phyloP scores from a whole-genome alignment of 192 early-diverging fungal species.

The Backusella luteola region DNA sequence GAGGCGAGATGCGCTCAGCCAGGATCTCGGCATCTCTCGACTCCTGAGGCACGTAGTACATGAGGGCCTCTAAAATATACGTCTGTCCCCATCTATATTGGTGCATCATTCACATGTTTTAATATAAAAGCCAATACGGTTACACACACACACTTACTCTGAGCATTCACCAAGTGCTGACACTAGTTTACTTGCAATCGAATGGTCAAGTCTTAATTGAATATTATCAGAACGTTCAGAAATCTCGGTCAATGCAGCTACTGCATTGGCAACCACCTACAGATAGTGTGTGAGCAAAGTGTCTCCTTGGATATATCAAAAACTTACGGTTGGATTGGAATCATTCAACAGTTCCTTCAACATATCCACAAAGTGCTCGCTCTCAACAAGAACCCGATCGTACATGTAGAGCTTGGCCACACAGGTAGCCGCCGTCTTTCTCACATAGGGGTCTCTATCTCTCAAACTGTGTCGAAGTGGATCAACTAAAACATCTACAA shows the following conservation, averaged over 20 bases:
- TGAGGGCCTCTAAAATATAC: constrained; percentile 90
- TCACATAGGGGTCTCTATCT: constrained; percentile 95
- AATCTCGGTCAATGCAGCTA: constrained; percentile 92
- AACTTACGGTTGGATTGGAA: constrained; percentile 80
- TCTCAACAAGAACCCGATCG: constrained; percentile 80
- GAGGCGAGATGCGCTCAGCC: constrained; percentile 85
- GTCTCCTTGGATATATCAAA: neutral
- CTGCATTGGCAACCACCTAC: constrained; percentile 94
- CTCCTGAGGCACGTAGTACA: constrained; percentile 89
- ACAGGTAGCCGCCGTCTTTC: constrained; percentile 92
- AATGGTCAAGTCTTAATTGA: constrained; percentile 81
- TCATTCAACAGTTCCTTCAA: constrained; percentile 84
- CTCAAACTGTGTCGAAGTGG: constrained; percentile 79
- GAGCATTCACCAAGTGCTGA: constrained; percentile 95
- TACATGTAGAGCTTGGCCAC: constrained; percentile 95
- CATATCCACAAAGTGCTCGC: constrained; percentile 88
- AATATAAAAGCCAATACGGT: neutral
- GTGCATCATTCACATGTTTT: constrained; percentile 6
- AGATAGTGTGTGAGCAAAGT: neutral
- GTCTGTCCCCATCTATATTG: constrained; percentile 86
- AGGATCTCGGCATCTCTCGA: constrained; percentile 86
- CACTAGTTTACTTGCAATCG: constrained; percentile 87
- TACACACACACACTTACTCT: constrained; percentile 56
- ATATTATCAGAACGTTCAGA: constrained; percentile 85
- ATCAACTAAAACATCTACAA: constrained; percentile 80